These are phyloP conservation scores for Curvularia hawaiiensis DNA, from an alignment of 2,329 filamentous ascomycete genomes.

Conservation along the genomic window DNA sequence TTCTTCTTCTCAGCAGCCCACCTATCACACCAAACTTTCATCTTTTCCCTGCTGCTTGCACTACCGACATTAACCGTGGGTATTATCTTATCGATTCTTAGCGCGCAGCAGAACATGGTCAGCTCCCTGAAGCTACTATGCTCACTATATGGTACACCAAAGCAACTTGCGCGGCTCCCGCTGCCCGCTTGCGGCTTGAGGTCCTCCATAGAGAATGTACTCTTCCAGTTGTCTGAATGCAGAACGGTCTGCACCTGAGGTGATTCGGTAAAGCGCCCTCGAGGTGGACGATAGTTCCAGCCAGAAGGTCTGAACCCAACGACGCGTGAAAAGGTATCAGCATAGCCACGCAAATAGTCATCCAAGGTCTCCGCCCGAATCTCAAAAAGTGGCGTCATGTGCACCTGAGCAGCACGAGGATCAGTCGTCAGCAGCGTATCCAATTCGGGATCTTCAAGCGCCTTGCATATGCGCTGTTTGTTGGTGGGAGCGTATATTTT, in stretches of 20 bases:
- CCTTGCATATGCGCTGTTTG: slow-evolving; percentile 84
- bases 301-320: slow-evolving; percentile 92
- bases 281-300: slow-evolving; percentile 86
- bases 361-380: slow-evolving; percentile 88
- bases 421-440: slow-evolving; percentile 76
- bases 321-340: slow-evolving; percentile 80
- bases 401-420: slow-evolving; percentile 86
- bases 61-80: slow-evolving; percentile 89
- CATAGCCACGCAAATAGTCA: slow-evolving; percentile 83
- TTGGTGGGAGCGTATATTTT: slow-evolving; percentile 87
- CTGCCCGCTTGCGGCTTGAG: slow-evolving; percentile 83
- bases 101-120: slow-evolving; percentile 86
- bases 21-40: slow-evolving; percentile 69
- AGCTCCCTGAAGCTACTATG: slow-evolving; percentile 94
- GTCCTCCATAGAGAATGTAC: slow-evolving; percentile 71
- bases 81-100: slow-evolving; percentile 87
- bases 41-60: slow-evolving; percentile 66
- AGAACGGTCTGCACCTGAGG: slow-evolving; percentile 69
- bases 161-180: slow-evolving; percentile 81
- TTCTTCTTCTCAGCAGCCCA: slow-evolving; percentile 68
- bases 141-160: slow-evolving; percentile 94
- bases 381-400: slow-evolving; percentile 97
- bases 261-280: slow-evolving; percentile 64
- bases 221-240: slow-evolving; percentile 74
- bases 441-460: slow-evolving; percentile 85